phyloP scores from a whole-genome alignment of 2,329 filamentous ascomycete species.

The Thermoascus crustaceus region DNA sequence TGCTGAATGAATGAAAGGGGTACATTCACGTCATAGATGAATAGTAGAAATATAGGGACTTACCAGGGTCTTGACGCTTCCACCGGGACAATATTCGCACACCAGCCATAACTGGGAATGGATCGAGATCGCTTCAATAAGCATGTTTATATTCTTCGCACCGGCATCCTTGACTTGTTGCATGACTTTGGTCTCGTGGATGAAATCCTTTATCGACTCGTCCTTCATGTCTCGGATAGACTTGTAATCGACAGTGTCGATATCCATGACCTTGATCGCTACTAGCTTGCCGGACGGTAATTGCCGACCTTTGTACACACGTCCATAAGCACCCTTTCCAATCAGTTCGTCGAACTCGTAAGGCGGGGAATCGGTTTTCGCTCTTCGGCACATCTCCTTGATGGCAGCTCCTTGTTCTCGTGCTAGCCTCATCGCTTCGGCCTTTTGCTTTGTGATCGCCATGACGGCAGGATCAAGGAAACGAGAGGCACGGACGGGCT shows the following conservation, averaged over 20 bases:
- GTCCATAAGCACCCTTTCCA: slow-evolving; percentile 44
- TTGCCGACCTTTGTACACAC: slow-evolving; percentile 43
- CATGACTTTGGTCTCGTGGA: slow-evolving; percentile 56
- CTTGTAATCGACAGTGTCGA: slow-evolving; percentile 42
- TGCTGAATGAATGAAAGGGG: too few relatives aligned
- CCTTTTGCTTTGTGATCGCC: slow-evolving; percentile 41
- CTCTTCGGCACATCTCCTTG: slow-evolving; percentile 39
- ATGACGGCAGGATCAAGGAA: slow-evolving; percentile 36
- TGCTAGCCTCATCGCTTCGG: slow-evolving; percentile 41
- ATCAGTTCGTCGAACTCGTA: slow-evolving; percentile 45
- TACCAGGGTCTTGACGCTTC: slow-evolving; percentile 57
- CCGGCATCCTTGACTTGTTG: slow-evolving; percentile 55
- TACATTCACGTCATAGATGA: too few relatives aligned
- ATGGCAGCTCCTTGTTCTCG: slow-evolving; percentile 39
- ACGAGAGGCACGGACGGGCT: slow-evolving; percentile 20
- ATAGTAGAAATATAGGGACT: slow-evolving; percentile 17
- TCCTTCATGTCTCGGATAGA: slow-evolving; percentile 39
- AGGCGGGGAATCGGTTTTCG: slow-evolving; percentile 36
- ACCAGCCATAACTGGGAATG: slow-evolving; percentile 60
- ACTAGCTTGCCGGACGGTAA: slow-evolving; percentile 34
- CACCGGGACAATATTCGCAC: slow-evolving; percentile 59
- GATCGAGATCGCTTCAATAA: slow-evolving; percentile 56
- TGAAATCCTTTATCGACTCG: slow-evolving; percentile 47
- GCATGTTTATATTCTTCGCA: slow-evolving; percentile 55
- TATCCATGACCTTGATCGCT: slow-evolving; percentile 45